Percentiles rank a stretch among this genome's conserved stretches.
Evolutionary conservation across 768 basidiomycete genomes (phyloP).

Genomic region (Hortiboletus flavorubellus): DNA sequence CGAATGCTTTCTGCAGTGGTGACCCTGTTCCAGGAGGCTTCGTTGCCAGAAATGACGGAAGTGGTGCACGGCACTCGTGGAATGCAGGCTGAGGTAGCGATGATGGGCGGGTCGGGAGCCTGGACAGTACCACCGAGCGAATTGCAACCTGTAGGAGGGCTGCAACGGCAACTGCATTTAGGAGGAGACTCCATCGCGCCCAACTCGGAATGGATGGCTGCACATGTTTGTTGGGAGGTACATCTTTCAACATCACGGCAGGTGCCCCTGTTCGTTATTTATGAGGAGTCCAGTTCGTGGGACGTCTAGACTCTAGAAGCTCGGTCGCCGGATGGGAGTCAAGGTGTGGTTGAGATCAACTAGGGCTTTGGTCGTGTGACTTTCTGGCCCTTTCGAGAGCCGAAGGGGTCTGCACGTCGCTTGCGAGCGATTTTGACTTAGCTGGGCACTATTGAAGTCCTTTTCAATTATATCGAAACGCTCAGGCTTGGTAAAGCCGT

Average conservation of each 20-base stretch:
- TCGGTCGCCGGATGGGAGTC: too few relatives aligned
- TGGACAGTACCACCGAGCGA: background rate
- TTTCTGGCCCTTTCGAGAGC: too few relatives aligned
- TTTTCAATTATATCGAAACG: background rate
- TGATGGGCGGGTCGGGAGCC: background rate
- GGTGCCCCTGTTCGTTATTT: background rate
- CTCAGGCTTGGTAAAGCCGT: background rate
- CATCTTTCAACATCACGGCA: background rate
- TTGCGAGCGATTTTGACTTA: background rate
- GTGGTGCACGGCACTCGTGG: conserved; percentile 15
- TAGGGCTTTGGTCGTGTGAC: too few relatives aligned
- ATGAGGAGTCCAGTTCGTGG: background rate
- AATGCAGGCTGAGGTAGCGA: background rate
- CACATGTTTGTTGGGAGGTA: background rate
- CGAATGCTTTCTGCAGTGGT: conserved; percentile 7
- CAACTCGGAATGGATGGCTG: conserved; percentile 6
- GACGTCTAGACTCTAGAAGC: background rate
- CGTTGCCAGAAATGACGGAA: conserved; percentile 16
- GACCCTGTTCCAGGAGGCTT: conserved; percentile 9
- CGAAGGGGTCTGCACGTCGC: too few relatives aligned
- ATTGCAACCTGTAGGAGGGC: conserved; percentile 6
- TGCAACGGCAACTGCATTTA: conserved; percentile 11
- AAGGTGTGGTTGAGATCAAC: too few relatives aligned
- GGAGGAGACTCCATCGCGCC: conserved; percentile 17
- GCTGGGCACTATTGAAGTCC: background rate